Percentiles rank a stretch among this genome's conserved stretches.
These are phyloP conservation scores for Stagonosporopsis vannaccii DNA, from an alignment of 2,329 filamentous ascomycete species.

Conservation along the genomic window DNA sequence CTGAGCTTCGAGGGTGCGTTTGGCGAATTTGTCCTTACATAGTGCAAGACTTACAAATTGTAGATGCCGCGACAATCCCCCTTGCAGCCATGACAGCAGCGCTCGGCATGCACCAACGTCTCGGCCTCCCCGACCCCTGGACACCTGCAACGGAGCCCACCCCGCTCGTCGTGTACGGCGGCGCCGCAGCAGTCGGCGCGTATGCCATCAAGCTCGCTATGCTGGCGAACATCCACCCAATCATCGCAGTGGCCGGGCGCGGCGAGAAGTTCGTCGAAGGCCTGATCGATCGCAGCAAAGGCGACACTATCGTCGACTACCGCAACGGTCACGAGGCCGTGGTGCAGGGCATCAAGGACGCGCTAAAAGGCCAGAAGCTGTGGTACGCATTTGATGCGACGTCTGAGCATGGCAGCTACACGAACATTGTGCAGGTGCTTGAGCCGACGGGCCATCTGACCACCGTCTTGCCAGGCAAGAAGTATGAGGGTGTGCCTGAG, in stretches of 20 bases:
- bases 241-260: slow-evolving; percentile 53
- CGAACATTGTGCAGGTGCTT: slow-evolving; percentile 51
- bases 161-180: slow-evolving; percentile 53
- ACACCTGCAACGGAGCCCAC: slow-evolving; percentile 26
- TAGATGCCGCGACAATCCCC: slow-evolving; percentile 55
- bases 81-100: slow-evolving; percentile 57
- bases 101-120: slow-evolving; percentile 53
- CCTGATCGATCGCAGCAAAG: slow-evolving; percentile 49
- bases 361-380: slow-evolving; percentile 54
- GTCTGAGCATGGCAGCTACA: slow-evolving; percentile 57
- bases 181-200: slow-evolving; percentile 51
- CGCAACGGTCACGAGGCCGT: slow-evolving; percentile 59
- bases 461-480: slow-evolving; percentile 53
- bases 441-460: slow-evolving; percentile 45
- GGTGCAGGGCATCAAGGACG: slow-evolving; percentile 52
- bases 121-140: slow-evolving; percentile 54
- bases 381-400: slow-evolving; percentile 66
- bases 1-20: slow-evolving; percentile 60
- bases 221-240: slow-evolving; percentile 51
- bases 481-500: slow-evolving; percentile 53
- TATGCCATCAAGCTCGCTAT: slow-evolving; percentile 52
- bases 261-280: slow-evolving; percentile 47
- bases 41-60: not conserved
- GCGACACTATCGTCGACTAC: slow-evolving; percentile 60
- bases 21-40: not conserved